phyloP scores from a whole-genome alignment of 768 basidiomycete genomes.

The Calocybe indica region DNA sequence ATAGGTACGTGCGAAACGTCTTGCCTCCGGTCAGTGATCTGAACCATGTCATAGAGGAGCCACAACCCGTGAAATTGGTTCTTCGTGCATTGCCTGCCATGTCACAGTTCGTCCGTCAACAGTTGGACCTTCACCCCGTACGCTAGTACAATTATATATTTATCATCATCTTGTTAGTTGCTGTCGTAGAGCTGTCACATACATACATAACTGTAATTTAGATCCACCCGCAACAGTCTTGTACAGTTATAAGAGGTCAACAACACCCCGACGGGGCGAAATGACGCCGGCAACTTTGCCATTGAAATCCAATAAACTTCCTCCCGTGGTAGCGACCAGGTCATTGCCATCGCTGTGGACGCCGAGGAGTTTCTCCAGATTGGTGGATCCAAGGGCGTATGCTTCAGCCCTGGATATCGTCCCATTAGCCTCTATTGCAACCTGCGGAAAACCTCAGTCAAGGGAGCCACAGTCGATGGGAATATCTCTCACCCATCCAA shows the following conservation, averaged over 20 bases:
- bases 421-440: slow-evolving; percentile 27
- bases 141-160: not conserved
- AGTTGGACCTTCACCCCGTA: slow-evolving; percentile 13
- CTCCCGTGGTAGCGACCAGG: slow-evolving; percentile 34
- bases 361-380: slow-evolving; percentile 38
- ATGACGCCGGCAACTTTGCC: slow-evolving; percentile 39
- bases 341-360: slow-evolving; percentile 20
- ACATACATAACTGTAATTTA: not conserved
- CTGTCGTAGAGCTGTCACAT: not conserved
- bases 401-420: slow-evolving; percentile 31
- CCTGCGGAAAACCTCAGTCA: slow-evolving; percentile 8
- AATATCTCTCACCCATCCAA: slow-evolving; percentile 40
- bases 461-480: not conserved
- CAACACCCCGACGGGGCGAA: slow-evolving; percentile 18
- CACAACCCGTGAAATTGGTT: slow-evolving; percentile 73
- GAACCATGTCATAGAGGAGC: slow-evolving; percentile 42
- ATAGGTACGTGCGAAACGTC: slow-evolving; percentile 42
- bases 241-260: slow-evolving; percentile 3
- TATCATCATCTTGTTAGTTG: not conserved
- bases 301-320: slow-evolving; percentile 33
- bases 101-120: slow-evolving; percentile 44
- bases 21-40: not conserved
- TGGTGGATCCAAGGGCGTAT: slow-evolving; percentile 32
- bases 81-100: slow-evolving; percentile 61
- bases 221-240: not conserved